Evolutionary conservation across 169 alveolate genomes (phyloP).

Genomic region (Plasmodium inui): DNA sequence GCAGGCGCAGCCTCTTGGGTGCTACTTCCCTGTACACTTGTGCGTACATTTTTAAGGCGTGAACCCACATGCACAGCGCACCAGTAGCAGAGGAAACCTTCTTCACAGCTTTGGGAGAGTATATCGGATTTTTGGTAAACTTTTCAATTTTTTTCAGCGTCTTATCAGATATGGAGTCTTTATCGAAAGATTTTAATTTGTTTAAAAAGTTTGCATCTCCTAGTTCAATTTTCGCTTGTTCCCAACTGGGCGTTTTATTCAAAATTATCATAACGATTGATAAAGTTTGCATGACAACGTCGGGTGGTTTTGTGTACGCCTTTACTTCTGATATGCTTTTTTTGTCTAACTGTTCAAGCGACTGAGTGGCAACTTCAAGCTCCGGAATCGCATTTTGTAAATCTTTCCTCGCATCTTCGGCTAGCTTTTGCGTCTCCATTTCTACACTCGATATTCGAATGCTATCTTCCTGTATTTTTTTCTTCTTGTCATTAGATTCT

Average conservation of each 20-base stretch:
- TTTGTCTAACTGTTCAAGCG: constrained; percentile 96
- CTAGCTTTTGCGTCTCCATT: constrained; percentile 92
- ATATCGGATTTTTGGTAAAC: constrained; percentile 90
- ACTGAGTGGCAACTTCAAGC: constrained; percentile 94
- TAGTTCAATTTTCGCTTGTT: constrained; percentile 93
- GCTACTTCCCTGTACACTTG: constrained; percentile 96
- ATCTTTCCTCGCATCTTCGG: constrained; percentile 96
- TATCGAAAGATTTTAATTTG: constrained; percentile 91
- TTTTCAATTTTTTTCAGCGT: constrained; percentile 90
- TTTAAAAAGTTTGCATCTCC: constrained; percentile 94
- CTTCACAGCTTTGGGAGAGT: constrained; percentile 91
- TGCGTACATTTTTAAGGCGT: constrained; percentile 95
- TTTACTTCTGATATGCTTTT: constrained; percentile 94
- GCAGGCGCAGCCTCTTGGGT: constrained; percentile 94
- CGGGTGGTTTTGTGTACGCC: constrained; percentile 93
- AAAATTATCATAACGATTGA: constrained; percentile 94
- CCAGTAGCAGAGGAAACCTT: constrained; percentile 95
- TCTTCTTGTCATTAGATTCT: constrained; percentile 72
- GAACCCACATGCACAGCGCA: constrained; percentile 96
- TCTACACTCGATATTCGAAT: constrained; percentile 94
- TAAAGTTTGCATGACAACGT: constrained; percentile 93
- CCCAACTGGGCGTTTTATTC: constrained; percentile 94
- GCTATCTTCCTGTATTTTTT: constrained; percentile 92
- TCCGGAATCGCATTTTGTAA: constrained; percentile 97
- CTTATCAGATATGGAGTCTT: constrained; percentile 91